These are phyloP conservation scores for Solanum stenotomum DNA, from an alignment of 257 asterid species.

Conservation along the genomic window DNA sequence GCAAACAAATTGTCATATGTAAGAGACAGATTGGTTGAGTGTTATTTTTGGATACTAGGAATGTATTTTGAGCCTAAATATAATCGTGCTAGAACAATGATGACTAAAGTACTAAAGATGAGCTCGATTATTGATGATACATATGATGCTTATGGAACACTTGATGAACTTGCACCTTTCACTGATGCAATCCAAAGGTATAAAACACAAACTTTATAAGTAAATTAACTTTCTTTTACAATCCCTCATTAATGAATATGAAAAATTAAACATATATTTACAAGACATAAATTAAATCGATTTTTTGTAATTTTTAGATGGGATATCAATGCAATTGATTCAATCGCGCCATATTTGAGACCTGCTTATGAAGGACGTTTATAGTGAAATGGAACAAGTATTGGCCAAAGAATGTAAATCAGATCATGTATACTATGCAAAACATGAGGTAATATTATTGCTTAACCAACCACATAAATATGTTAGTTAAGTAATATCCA, in stretches of 20 bases:
- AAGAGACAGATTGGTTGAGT: not conserved
- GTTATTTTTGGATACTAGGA: not conserved
- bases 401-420: slow-evolving; percentile 4
- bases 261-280: not conserved
- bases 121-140: slow-evolving; percentile 21
- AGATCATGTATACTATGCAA: not conserved
- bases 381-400: not conserved
- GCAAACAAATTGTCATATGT: not conserved
- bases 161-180: not conserved
- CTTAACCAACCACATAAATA: too few species aligned
- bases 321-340: slow-evolving; percentile 5
- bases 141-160: not conserved
- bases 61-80: slow-evolving; percentile 16
- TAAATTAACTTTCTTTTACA: not conserved
- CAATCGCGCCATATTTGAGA: slow-evolving; percentile 23
- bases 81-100: slow-evolving; percentile 10
- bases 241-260: not conserved
- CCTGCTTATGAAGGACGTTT: not conserved
- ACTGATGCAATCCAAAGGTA: not conserved
- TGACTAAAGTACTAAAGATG: not conserved
- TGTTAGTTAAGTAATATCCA: not conserved
- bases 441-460: not conserved
- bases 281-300: too few species aligned
- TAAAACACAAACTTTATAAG: not conserved
- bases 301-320: slow-evolving; percentile 7